phyloP scores from a whole-genome alignment of 345 rosid species.

The Citrus trifoliata region DNA sequence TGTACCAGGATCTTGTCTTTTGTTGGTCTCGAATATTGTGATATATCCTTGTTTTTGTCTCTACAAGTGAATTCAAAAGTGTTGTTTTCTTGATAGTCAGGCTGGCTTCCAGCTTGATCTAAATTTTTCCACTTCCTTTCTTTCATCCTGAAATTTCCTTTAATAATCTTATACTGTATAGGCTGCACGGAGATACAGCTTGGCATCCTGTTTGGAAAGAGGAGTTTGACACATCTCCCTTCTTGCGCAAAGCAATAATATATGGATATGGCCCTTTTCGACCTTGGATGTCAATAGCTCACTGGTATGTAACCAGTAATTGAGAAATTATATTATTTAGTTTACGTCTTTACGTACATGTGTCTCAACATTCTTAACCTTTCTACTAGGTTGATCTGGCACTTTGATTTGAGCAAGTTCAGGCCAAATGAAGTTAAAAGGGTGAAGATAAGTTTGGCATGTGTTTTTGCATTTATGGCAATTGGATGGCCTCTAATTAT shows the following conservation, averaged over 20 bases:
- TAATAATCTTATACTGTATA: constrained; percentile 18
- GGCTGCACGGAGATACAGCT: constrained; percentile 90
- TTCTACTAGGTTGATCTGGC: constrained; percentile 69
- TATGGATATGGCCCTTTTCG: constrained; percentile 88
- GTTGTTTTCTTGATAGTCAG: constrained; percentile 1
- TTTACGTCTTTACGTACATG: background rate
- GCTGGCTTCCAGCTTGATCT: constrained; percentile 3
- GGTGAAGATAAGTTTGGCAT: constrained; percentile 94
- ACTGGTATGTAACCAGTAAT: constrained; percentile 46
- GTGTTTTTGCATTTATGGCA: constrained; percentile 90
- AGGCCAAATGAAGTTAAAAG: constrained; percentile 76
- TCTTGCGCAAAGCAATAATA: constrained; percentile 65
- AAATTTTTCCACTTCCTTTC: background rate
- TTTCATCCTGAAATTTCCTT: background rate
- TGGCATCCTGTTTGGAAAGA: constrained; percentile 84
- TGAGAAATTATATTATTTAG: background rate
- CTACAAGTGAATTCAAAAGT: background rate
- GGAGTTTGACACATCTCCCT: constrained; percentile 64
- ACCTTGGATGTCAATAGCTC: constrained; percentile 97
- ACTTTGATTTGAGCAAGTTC: constrained; percentile 80
- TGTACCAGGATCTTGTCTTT: background rate
- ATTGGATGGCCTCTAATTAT: constrained; percentile 93
- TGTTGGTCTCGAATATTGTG: background rate
- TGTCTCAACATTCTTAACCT: constrained; percentile 10
- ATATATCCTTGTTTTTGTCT: background rate